A percentile compares a stretch with the other conserved stretches of the same genome.
These are phyloP conservation scores for Verruconis gallopava DNA, from an alignment of 2,329 filamentous ascomycete species.

Conservation along the genomic window DNA sequence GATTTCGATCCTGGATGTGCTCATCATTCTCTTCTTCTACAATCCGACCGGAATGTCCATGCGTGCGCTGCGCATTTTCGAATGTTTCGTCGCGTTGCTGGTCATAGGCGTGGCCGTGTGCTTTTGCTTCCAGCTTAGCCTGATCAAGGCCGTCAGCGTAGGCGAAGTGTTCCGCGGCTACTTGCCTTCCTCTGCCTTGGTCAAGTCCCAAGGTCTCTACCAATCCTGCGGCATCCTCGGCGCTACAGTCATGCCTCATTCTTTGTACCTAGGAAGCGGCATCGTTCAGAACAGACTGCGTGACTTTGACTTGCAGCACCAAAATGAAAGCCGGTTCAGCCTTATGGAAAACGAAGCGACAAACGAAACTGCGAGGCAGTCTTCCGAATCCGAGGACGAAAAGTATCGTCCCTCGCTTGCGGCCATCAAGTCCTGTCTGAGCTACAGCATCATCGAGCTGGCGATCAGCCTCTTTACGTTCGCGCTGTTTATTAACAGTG, in stretches of 20 bases:
- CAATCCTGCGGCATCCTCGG: conserved; percentile 63
- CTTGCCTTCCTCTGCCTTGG: conserved; percentile 39
- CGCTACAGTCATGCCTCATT: conserved; percentile 55
- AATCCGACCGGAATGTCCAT: conserved; percentile 37
- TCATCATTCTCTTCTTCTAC: conserved; percentile 45
- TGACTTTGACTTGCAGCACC: conserved; percentile 19
- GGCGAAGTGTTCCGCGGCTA: conserved; percentile 42
- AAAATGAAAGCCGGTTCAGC: not conserved
- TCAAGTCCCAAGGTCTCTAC: conserved; percentile 40
- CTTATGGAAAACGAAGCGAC: conserved; percentile 8
- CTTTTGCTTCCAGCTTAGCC: conserved; percentile 43
- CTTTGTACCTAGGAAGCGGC: conserved; percentile 43
- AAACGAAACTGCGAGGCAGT: conserved; percentile 7
- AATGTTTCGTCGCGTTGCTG: conserved; percentile 40
- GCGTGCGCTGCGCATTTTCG: conserved; percentile 38
- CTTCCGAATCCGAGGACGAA: conserved; percentile 32
- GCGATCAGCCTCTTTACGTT: conserved; percentile 65
- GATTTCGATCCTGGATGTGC: conserved; percentile 43
- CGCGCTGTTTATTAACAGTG: conserved; percentile 71
- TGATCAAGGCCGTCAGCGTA: conserved; percentile 35
- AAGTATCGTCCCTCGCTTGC: conserved; percentile 58
- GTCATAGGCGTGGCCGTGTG: conserved; percentile 44
- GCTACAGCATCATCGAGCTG: conserved; percentile 59
- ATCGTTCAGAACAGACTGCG: conserved; percentile 39
- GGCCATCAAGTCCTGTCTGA: conserved; percentile 63